These are phyloP conservation scores for Mycena leptocephala DNA, from an alignment of 768 basidiomycete genomes.

Conservation along the genomic window DNA sequence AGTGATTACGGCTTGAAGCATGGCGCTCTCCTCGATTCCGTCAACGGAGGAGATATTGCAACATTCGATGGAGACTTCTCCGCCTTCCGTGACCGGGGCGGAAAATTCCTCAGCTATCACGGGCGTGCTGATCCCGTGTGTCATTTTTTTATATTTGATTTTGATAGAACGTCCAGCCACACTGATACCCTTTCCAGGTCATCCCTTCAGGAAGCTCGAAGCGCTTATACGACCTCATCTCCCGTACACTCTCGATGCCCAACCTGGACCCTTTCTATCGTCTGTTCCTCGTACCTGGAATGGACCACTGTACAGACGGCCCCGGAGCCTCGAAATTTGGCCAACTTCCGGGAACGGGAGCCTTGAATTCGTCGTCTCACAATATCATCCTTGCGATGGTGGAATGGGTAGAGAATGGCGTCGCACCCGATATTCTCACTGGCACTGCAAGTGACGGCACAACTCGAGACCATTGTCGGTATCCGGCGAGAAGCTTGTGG, in stretches of 20 bases:
- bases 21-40: background rate
- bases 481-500: conserved; percentile 24
- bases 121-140: conserved; percentile 31
- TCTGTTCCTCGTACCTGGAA: conserved; percentile 44
- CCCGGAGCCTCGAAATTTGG: conserved; percentile 36
- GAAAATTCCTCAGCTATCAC: conserved; percentile 45
- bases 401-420: conserved; percentile 29
- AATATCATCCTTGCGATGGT: conserved; percentile 27
- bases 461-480: conserved; percentile 20
- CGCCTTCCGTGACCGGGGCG: conserved; percentile 38
- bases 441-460: conserved; percentile 7
- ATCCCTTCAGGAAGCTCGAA: conserved; percentile 42
- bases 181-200: conserved; percentile 15
- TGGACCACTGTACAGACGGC: conserved; percentile 43
- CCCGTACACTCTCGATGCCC: conserved; percentile 32
- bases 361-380: background rate
- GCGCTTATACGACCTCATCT: conserved; percentile 37
- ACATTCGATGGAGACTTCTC: too few relatives aligned
- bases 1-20: conserved; percentile 8
- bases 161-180: background rate
- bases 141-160: background rate
- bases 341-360: conserved; percentile 15
- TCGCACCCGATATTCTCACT: conserved; percentile 19
- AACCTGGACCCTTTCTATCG: conserved; percentile 42
- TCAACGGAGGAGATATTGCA: conserved; percentile 19